A percentile compares a stretch with the other conserved stretches of the same genome.
Conservation (phyloP, 2,329 filamentous ascomycete genomes). For the Fusarium pseudoanthophilum region DNA sequence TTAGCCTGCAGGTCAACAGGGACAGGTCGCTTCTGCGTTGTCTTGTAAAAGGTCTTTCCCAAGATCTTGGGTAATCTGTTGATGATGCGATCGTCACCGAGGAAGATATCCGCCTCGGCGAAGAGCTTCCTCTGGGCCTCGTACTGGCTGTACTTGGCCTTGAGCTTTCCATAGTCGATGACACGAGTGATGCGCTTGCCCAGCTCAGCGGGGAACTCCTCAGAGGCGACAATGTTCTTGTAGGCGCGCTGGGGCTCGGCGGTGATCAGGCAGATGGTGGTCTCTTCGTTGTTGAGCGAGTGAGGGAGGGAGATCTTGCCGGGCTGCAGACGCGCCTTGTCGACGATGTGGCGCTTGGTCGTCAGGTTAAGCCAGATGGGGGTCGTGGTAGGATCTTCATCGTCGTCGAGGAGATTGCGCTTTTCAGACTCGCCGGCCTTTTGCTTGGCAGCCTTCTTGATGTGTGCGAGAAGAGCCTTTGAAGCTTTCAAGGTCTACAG, state of each 20-base stretch:
- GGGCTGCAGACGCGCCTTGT: conserved; percentile 84
- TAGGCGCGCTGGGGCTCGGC: conserved; percentile 84
- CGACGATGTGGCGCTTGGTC: conserved; percentile 73
- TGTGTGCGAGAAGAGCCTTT: conserved; percentile 70
- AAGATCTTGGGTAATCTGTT: conserved; percentile 78
- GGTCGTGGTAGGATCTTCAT: conserved; percentile 56
- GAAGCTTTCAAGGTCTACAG: conserved; percentile 69
- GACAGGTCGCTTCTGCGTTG: conserved; percentile 83
- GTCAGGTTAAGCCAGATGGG: conserved; percentile 72
- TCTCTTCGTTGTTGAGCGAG: conserved; percentile 72
- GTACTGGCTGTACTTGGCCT: conserved; percentile 86
- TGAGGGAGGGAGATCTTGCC: conserved; percentile 84
- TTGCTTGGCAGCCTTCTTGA: conserved; percentile 66
- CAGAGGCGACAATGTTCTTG: conserved; percentile 85
- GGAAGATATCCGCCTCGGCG: conserved; percentile 89
- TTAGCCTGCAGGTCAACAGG: conserved; percentile 77
- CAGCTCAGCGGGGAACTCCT: conserved; percentile 75
- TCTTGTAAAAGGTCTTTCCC: conserved; percentile 93
- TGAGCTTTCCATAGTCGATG: conserved; percentile 83
- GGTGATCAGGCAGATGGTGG: conserved; percentile 86
- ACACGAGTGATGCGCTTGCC: conserved; percentile 77
- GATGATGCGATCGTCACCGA: conserved; percentile 89
- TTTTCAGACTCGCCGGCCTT: conserved; percentile 59
- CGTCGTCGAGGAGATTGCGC: conserved; percentile 66
- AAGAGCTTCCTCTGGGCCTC: conserved; percentile 87